These are phyloP conservation scores for Cystoisospora suis DNA, from an alignment of 169 alveolate genomes.

Conservation along the genomic window DNA sequence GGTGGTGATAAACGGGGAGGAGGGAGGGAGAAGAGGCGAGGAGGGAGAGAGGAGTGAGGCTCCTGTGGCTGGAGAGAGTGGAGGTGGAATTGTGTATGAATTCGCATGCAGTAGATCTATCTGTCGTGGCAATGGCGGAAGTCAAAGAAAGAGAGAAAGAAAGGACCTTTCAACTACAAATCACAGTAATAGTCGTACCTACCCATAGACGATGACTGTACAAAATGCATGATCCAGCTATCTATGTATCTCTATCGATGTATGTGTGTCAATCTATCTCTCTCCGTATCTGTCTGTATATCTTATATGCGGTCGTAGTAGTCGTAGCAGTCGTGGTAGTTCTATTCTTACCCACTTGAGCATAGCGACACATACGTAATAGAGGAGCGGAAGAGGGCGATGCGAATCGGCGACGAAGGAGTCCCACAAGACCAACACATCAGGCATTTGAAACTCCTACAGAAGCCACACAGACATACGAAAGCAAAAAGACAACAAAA, in stretches of 20 bases:
- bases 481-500: no score
- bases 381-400: constrained; percentile 59
- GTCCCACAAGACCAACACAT: constrained; percentile 67
- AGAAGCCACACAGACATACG: neutral
- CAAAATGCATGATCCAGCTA: neutral
- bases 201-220: neutral
- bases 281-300: neutral
- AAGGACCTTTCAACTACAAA: neutral
- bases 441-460: constrained; percentile 69
- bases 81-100: neutral
- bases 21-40: neutral
- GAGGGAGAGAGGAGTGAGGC: neutral
- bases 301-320: neutral
- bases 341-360: constrained; percentile 49
- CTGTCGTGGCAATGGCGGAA: neutral
- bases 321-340: neutral
- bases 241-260: neutral
- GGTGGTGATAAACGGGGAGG: no score
- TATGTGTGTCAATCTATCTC: neutral
- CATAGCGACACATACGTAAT: constrained; percentile 64
- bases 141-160: neutral
- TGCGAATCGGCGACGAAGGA: constrained; percentile 59
- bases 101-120: neutral
- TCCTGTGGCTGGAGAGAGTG: neutral
- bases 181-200: no score